These are phyloP conservation scores for Xylariaceae sp. DNA, from an alignment of 2,329 filamentous ascomycete species.

Conservation along the genomic window DNA sequence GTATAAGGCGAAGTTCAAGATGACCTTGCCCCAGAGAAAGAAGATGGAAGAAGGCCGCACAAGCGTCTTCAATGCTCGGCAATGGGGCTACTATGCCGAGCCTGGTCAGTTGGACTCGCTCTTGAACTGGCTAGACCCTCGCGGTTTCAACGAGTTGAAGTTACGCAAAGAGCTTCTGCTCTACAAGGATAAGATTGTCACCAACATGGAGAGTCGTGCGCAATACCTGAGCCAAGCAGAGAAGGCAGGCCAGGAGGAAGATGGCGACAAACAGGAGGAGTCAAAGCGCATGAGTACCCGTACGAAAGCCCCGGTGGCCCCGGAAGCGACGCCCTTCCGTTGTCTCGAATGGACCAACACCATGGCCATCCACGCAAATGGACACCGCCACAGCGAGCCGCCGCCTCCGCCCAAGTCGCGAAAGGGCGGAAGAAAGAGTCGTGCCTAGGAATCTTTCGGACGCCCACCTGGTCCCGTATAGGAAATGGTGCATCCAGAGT, in stretches of 20 bases:
- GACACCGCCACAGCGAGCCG: conserved; percentile 52
- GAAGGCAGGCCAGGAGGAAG: conserved; percentile 29
- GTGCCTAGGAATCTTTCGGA: conserved; percentile 10
- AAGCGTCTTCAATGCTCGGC: conserved; percentile 65
- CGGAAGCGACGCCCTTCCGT: conserved; percentile 43
- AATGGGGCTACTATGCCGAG: conserved; percentile 92
- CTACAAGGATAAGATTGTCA: conserved; percentile 69
- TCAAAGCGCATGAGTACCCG: conserved; percentile 45
- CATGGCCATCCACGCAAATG: conserved; percentile 51
- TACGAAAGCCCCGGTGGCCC: conserved; percentile 41
- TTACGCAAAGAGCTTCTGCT: conserved; percentile 78
- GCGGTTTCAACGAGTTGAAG: conserved; percentile 79
- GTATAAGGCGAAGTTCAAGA: conserved; percentile 70
- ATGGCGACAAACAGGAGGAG: conserved; percentile 35
- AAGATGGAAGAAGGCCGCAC: conserved; percentile 77
- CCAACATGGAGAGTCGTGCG: conserved; percentile 75
- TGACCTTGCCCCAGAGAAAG: conserved; percentile 83
- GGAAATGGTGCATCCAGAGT: not conserved
- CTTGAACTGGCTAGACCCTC: conserved; percentile 81
- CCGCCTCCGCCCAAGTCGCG: conserved; percentile 46
- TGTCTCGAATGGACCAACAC: conserved; percentile 53
- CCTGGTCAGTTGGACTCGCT: conserved; percentile 71
- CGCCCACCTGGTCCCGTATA: not conserved
- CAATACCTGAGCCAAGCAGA: conserved; percentile 57
- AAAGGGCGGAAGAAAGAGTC: conserved; percentile 46